A percentile compares a stretch with the other conserved stretches of the same genome.
Evolutionary conservation across 225 moss, liverwort and hornwort genomes (phyloP).

Genomic region (Marchantia paleacea): DNA sequence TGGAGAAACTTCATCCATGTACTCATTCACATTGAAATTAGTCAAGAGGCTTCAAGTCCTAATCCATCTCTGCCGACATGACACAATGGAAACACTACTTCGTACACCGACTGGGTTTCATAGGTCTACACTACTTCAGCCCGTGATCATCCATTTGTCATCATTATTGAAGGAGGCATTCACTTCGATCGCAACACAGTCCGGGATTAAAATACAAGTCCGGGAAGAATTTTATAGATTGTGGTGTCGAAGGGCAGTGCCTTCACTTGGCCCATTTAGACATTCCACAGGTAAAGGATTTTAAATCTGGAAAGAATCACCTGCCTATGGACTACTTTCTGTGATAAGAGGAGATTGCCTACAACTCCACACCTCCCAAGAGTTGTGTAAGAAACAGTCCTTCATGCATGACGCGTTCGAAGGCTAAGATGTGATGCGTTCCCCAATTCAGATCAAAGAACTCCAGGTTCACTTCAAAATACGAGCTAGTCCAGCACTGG

Average conservation of each 20-base stretch:
- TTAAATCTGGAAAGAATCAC: constrained; percentile 1
- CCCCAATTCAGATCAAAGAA: neutral
- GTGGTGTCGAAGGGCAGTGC: neutral
- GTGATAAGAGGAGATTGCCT: neutral
- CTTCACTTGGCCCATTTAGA: constrained; percentile 7
- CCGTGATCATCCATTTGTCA: too few relatives aligned
- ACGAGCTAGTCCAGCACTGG: neutral
- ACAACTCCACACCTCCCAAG: constrained; percentile 1
- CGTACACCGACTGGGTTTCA: too few relatives aligned
- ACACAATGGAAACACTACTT: too few relatives aligned
- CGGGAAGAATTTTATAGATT: constrained; percentile 8
- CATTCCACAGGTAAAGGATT: constrained; percentile 12
- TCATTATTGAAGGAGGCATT: too few relatives aligned
- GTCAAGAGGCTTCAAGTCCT: too few relatives aligned
- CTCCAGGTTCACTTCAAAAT: neutral
- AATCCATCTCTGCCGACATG: too few relatives aligned
- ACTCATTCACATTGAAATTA: too few relatives aligned
- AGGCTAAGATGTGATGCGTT: neutral
- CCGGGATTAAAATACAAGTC: neutral
- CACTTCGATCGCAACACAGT: neutral
- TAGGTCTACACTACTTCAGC: too few relatives aligned
- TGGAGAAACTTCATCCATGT: too few relatives aligned
- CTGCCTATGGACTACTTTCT: constrained; percentile 4
- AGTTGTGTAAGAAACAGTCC: neutral
- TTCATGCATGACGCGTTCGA: neutral